A percentile compares a stretch with the other conserved stretches of the same genome.
phyloP scores from a whole-genome alignment of 1,284 basidiomycete genomes.

The Leccinum griseonigrum region DNA sequence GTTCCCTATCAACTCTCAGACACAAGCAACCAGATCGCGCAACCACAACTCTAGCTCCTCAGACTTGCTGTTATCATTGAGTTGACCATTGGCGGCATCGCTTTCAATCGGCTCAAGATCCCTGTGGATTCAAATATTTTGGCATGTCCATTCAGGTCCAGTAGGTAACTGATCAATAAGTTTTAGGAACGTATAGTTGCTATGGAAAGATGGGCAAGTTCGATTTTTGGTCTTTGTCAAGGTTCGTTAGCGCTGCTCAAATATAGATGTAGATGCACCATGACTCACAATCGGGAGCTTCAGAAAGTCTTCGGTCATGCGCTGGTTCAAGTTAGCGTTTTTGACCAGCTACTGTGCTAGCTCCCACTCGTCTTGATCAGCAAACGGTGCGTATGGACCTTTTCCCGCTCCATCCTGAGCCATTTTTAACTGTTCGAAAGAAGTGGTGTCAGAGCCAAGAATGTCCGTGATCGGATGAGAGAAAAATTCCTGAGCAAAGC shows the following conservation, averaged over 20 bases:
- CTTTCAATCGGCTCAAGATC: not conserved
- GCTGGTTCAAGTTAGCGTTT: slow-evolving; percentile 1
- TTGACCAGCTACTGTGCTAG: slow-evolving; percentile 7
- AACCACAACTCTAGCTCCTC: not conserved
- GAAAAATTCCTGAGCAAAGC: not conserved
- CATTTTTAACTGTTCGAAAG: not conserved
- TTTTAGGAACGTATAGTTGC: not conserved
- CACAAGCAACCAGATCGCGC: not conserved
- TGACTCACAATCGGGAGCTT: slow-evolving; percentile 6
- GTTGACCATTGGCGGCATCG: not conserved
- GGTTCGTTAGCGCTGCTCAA: not conserved
- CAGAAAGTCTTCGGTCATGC: slow-evolving; percentile 1
- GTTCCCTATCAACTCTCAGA: not conserved
- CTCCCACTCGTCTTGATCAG: slow-evolving; percentile 3
- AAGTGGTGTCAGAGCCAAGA: not conserved
- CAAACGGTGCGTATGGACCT: not conserved
- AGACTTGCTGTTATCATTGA: not conserved
- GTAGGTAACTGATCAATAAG: not conserved
- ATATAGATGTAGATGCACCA: not conserved
- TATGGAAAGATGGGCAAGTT: not conserved
- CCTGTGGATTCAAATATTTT: not conserved
- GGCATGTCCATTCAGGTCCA: not conserved
- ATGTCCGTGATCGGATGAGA: not conserved
- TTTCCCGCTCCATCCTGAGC: not conserved
- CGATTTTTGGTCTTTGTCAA: not conserved